Evolutionary conservation across 306 rosid species (phyloP), one percentile per base, ranked within the genome.

Genomic region (Leucaena leucocephala): DNA sequence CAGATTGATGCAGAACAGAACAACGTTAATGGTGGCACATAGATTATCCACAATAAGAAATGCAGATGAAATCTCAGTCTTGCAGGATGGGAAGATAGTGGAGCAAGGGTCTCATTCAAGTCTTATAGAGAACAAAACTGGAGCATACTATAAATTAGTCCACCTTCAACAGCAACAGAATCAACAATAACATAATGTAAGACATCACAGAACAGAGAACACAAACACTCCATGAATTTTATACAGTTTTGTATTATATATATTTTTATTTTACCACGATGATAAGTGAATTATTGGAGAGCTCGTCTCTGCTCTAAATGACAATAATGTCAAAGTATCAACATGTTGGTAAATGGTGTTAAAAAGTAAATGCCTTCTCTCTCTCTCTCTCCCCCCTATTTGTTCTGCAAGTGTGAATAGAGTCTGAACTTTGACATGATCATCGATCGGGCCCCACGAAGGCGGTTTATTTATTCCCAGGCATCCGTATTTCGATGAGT

Each of bases 111-210:
- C 81, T 36, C 94, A 88, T 78, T 80, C 88, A 27, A 54, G 76
- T 61, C 90, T 90, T 2, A 21, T 57, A 42, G 92, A 86, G 27
- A 85, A 88, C 76, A 83, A 11, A 52, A 82, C 73, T 79, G 97
- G 98, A 80, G 88, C 98, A 71, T 91, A 94, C 81, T 86, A 69
- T 82, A 94, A 92, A 86, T 59, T 94, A 76, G 84, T 90, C 82
- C 89, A 72, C 89, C 91, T 92, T 81, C 97, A 94, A 85, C 68
- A 79, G 43, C 68, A 82, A 76, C 90, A 91, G 34, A 85, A 89
- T 46, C 52, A n/a, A 68, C 84, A 81, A 78, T 68, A 76, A 71
- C 67, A 57, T 38, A 16, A 44, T 55, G 12, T 42, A 19, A 64
- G 62, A 64, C 76, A 80, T 36, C 58, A 68, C 75, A 65, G 44